Evolutionary conservation across 1,284 basidiomycete species (phyloP).

Genomic region (Cutaneotrichosporon spelunceum): DNA sequence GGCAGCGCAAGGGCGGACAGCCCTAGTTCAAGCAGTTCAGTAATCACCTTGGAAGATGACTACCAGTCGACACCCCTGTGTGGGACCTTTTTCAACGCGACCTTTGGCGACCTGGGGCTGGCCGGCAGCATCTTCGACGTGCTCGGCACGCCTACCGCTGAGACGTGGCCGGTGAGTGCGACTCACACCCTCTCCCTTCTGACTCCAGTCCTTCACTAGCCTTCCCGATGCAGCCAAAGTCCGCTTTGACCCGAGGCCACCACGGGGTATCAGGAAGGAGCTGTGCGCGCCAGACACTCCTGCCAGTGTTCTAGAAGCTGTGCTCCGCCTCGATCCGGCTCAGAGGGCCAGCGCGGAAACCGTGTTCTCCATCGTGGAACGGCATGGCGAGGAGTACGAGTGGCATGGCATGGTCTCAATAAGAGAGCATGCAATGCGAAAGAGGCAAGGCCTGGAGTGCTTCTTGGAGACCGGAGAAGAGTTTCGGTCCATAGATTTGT

Average conservation of each 20-base stretch:
- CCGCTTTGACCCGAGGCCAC: constrained; percentile 26
- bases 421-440: no score
- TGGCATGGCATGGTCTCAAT: no score
- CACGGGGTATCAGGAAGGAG: constrained; percentile 10
- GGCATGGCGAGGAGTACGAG: constrained; percentile 1
- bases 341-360: background rate
- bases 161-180: constrained; percentile 45
- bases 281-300: constrained; percentile 4
- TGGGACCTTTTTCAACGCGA: constrained; percentile 32
- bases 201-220: constrained; percentile 30
- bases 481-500: no score
- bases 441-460: no score
- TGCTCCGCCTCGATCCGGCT: constrained; percentile 19
- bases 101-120: constrained; percentile 43
- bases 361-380: background rate
- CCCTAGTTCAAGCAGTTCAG: no score
- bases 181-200: background rate
- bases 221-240: constrained; percentile 43
- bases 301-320: constrained; percentile 13
- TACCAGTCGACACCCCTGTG: no score
- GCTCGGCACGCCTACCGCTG: constrained; percentile 33
- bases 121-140: constrained; percentile 43
- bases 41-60: no score
- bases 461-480: no score
- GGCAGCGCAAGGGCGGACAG: no score